A percentile compares a stretch with the other conserved stretches of the same genome.
phyloP scores from a whole-genome alignment of 2,329 filamentous ascomycete genomes.

The Chaetomiaceae sp. region DNA sequence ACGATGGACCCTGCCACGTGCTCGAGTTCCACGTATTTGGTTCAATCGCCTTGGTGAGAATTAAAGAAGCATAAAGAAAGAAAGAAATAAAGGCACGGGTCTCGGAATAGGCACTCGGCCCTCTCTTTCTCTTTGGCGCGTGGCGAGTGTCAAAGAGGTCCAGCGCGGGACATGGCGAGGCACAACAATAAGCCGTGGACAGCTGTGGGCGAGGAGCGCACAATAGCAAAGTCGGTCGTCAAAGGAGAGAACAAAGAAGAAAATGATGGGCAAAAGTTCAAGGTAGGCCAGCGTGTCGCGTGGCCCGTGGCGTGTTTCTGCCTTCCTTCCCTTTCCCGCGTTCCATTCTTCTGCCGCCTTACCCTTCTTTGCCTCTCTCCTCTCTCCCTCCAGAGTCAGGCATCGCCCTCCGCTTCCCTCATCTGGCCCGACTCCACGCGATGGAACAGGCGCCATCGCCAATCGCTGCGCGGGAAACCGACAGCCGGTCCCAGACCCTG shows the following conservation, averaged over 20 bases:
- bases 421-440: not conserved
- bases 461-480: constrained; percentile 17
- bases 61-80: constrained; percentile 3
- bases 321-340: no score
- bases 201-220: not conserved
- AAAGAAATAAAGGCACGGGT: not conserved
- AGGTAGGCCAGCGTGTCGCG: constrained; percentile 9
- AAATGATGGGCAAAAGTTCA: not conserved
- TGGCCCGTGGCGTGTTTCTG: constrained; percentile 6
- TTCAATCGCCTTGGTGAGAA: not conserved
- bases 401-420: not conserved
- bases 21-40: not conserved
- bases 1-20: constrained; percentile 1
- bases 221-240: constrained; percentile 3
- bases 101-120: constrained; percentile 1
- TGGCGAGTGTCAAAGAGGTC: not conserved
- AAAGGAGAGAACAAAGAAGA: not conserved
- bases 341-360: no score
- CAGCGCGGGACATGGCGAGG: not conserved
- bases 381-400: not conserved
- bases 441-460: constrained; percentile 6
- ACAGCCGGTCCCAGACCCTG: constrained; percentile 8
- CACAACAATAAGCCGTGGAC: constrained; percentile 2
- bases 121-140: constrained; percentile 6
- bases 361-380: not conserved